Conservation (phyloP, 352 stramenopile species). For the Pythium angustatum region DNA sequence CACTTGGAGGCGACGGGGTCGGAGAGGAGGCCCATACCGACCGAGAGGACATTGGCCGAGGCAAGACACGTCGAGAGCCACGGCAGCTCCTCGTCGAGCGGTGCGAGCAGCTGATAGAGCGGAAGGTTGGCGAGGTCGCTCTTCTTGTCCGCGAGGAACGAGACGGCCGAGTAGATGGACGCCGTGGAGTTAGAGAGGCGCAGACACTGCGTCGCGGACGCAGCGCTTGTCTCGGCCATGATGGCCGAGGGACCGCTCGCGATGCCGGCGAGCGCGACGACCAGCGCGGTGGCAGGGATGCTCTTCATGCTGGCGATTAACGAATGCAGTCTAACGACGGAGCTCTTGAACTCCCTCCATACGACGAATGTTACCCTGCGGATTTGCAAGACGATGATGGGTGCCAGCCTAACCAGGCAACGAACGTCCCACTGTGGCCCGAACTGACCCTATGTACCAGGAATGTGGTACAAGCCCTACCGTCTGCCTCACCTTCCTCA, state of each 20-base stretch:
- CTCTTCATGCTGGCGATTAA: not conserved
- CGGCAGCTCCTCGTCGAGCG: conserved; percentile 35
- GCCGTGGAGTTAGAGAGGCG: conserved; percentile 25
- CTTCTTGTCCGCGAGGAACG: conserved; percentile 24
- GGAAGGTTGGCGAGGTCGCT: conserved; percentile 31
- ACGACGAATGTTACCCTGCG: not conserved
- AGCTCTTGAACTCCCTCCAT: too few species aligned
- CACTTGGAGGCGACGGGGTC: conserved; percentile 33
- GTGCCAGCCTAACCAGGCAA: not conserved
- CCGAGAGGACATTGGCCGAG: conserved; percentile 33
- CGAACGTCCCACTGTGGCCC: too few species aligned
- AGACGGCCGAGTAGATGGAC: conserved; percentile 31
- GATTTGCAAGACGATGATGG: not conserved
- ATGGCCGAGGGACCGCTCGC: not conserved
- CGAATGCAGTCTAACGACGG: not conserved
- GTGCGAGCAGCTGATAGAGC: conserved; percentile 34
- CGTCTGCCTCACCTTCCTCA: not conserved
- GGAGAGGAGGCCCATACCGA: conserved; percentile 30
- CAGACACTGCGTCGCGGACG: conserved; percentile 21
- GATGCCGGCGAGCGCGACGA: not conserved
- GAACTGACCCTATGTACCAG: not conserved
- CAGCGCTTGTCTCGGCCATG: not conserved
- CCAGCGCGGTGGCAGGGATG: conserved; percentile 1
- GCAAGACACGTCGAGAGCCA: conserved; percentile 42
- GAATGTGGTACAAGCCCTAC: not conserved